Percentiles rank a stretch among this genome's conserved stretches.
Conservation (phyloP, 2,329 filamentous ascomycete genomes). For the Rhytidhysteron rufulum region DNA sequence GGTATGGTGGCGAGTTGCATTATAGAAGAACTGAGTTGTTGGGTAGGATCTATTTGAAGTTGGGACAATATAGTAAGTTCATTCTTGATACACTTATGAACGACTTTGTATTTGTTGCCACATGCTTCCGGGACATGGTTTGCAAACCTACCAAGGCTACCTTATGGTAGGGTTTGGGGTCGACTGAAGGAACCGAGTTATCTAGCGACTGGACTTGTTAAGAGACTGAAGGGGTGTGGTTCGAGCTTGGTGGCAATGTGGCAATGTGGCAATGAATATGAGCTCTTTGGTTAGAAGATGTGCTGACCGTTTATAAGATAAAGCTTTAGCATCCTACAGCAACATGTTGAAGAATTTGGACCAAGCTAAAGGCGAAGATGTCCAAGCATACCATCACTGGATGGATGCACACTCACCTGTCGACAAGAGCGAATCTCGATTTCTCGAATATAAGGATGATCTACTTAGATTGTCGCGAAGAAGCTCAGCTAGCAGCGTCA, state of each 20-base stretch:
- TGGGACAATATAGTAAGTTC: constrained; percentile 62
- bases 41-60: constrained; percentile 61
- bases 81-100: too few species aligned
- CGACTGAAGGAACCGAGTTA: too few species aligned
- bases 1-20: constrained; percentile 55
- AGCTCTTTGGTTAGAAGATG: not conserved
- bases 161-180: constrained; percentile 2
- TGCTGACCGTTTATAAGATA: constrained; percentile 39
- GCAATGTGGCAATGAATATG: too few species aligned
- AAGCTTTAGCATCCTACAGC: constrained; percentile 57
- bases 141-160: not conserved
- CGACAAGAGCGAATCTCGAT: constrained; percentile 56
- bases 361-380: constrained; percentile 49
- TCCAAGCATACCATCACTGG: constrained; percentile 54
- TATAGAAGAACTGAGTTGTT: constrained; percentile 59
- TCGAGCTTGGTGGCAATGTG: too few species aligned
- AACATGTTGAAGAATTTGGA: constrained; percentile 50
- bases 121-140: too few species aligned
- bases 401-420: constrained; percentile 54
- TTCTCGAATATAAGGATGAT: constrained; percentile 55
- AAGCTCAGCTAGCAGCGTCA: constrained; percentile 10
- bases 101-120: too few species aligned
- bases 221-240: too few species aligned
- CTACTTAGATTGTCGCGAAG: constrained; percentile 43
- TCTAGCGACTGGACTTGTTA: too few species aligned